These are phyloP conservation scores for Endothia cerciana DNA, from an alignment of 2,329 filamentous ascomycete genomes.

Conservation along the genomic window DNA sequence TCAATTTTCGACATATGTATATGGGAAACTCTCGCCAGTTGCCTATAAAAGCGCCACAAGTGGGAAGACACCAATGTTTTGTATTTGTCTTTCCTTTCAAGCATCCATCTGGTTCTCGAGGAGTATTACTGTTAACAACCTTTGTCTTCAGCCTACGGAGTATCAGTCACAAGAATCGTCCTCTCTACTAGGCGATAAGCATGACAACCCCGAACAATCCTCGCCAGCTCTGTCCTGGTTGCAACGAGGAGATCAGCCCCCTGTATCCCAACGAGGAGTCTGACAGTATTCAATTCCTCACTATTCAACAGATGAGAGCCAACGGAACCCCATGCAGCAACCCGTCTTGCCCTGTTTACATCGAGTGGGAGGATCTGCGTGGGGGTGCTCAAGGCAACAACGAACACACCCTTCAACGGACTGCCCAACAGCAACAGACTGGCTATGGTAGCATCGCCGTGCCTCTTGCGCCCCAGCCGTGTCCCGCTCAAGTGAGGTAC, in stretches of 20 bases:
- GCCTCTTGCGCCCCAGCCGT: background rate
- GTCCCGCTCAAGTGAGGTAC: background rate
- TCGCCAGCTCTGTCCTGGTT: background rate
- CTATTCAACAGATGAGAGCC: background rate
- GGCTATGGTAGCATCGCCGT: no score
- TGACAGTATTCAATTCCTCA: background rate
- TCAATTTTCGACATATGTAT: no score
- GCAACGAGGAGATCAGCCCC: background rate
- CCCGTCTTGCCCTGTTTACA: background rate
- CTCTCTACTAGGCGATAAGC: background rate
- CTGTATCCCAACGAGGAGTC: background rate
- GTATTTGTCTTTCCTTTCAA: background rate
- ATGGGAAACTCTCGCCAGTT: no score
- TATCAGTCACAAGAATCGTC: no score
- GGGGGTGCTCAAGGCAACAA: background rate
- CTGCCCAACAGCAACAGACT: background rate
- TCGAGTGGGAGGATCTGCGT: background rate
- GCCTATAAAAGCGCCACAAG: background rate
- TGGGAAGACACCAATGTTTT: background rate
- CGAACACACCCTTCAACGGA: background rate
- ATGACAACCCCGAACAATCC: background rate
- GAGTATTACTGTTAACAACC: background rate
- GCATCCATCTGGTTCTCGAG: background rate
- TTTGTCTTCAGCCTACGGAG: background rate
- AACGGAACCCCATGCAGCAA: background rate